These are phyloP conservation scores for Botrytis sinoallii DNA, from an alignment of 2,329 filamentous ascomycete genomes.

Conservation along the genomic window DNA sequence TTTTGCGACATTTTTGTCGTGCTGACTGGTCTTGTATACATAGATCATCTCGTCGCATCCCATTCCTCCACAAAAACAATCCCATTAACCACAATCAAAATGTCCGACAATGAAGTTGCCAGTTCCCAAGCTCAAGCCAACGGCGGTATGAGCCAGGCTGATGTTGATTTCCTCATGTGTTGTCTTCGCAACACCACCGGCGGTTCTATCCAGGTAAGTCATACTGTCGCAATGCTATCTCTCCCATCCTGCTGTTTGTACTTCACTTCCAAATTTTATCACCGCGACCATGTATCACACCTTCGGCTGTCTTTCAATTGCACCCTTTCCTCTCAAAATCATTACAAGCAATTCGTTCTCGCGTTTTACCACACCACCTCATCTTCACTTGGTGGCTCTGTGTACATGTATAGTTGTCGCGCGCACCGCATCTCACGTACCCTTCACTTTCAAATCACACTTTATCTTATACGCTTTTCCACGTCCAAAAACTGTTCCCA, in stretches of 20 bases:
- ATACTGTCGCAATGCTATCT: not conserved
- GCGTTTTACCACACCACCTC: not conserved
- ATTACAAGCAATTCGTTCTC: not conserved
- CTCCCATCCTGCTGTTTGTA: not conserved
- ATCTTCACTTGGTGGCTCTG: not conserved
- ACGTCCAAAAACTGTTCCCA: not conserved
- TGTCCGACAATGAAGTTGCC: constrained; percentile 10
- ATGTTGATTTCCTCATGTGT: constrained; percentile 30
- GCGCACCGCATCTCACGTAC: not conserved
- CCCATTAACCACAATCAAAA: not conserved
- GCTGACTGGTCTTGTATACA: constrained; percentile 1
- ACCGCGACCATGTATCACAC: not conserved
- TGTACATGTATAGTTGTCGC: not conserved
- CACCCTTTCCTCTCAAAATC: not conserved
- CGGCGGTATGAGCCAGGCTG: constrained; percentile 22
- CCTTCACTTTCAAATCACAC: not conserved
- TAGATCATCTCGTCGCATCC: not conserved
- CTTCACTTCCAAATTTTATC: not conserved
- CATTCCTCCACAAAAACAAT: not conserved
- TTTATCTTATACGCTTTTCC: not conserved
- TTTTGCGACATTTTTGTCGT: not conserved
- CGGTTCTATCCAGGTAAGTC: constrained; percentile 27
- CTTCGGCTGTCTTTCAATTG: not conserved
- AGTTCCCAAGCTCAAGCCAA: not conserved
- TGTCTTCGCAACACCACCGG: constrained; percentile 31